phyloP scores from a whole-genome alignment of 257 asterid species.

The Coffea eugenioides region DNA sequence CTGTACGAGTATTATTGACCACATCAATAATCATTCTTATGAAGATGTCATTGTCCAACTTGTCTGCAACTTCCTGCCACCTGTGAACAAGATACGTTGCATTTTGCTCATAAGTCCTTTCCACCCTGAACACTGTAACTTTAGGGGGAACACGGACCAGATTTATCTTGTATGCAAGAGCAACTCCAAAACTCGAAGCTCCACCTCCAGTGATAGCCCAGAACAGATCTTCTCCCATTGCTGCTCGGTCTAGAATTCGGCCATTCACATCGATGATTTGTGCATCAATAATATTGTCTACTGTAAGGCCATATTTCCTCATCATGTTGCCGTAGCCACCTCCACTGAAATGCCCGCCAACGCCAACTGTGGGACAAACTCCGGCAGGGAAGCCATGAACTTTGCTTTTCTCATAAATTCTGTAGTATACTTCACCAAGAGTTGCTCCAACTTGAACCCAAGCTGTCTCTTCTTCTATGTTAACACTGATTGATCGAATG shows the following conservation, averaged over 20 bases:
- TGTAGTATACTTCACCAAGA: constrained; percentile 49
- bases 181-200: constrained; percentile 49
- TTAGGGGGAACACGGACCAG: constrained; percentile 31
- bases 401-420: constrained; percentile 39
- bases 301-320: constrained; percentile 50
- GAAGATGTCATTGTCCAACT: constrained; percentile 27
- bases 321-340: constrained; percentile 58
- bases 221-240: constrained; percentile 62
- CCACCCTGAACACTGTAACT: constrained; percentile 26
- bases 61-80: constrained; percentile 22
- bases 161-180: constrained; percentile 42
- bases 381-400: constrained; percentile 48
- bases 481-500: constrained; percentile 33
- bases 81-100: constrained; percentile 12
- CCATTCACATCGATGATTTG: constrained; percentile 43
- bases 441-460: constrained; percentile 49
- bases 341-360: constrained; percentile 59
- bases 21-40: not conserved
- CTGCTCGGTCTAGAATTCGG: constrained; percentile 29
- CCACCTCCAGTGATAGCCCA: constrained; percentile 67
- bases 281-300: constrained; percentile 50
- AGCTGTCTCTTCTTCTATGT: constrained; percentile 33
- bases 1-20: not conserved
- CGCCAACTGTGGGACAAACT: constrained; percentile 54
- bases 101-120: constrained; percentile 21